Evolutionary conservation across 306 rosid species (phyloP), one percentile per base, ranked within the genome.

Genomic region (Prunus armeniaca): DNA sequence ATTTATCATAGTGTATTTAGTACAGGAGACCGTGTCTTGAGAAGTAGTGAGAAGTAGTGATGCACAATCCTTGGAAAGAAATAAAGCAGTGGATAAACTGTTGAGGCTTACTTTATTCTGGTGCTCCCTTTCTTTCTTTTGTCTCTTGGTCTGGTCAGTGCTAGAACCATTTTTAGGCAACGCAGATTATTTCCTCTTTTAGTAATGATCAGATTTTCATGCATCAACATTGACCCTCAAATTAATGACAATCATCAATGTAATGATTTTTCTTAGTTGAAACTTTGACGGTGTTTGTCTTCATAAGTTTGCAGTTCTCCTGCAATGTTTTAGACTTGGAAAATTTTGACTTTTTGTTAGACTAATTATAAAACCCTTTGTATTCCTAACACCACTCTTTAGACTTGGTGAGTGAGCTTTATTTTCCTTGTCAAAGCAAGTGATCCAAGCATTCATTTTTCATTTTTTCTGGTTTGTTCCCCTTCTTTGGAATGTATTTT

Each of bases 21-120:
- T 57, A 19, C 17, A 5, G 13, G 51, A 43, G 41, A 55, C 9
- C 9, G 34, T 30, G 52, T 47, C 57, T 57, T 1, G 46, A 67
- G 47, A 79, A 67, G 78, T 74, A 25, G 69, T 1, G 46, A 67
- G 47, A 79, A 67, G 78, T 74, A 25, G 69, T 73, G 47, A 2
- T 10, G 25, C 76, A 19, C 58, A 45, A 45, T 43, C 12, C 30
- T 67, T 66, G 17, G 51, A 76, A 72, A 52, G 41, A 76, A 72
- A 52, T 34, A 49, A 22, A 67, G 50, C 67, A 10, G 60, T 43
- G 60, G 73, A 19, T 50, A 45, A 47, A 12, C 63, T 46, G 56
- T 55, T 58, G 57, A 57, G 25, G 12, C 22, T 5, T 30, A 22
- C 51, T 32, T 62, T 70, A 58, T 38, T 20, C 20, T 58, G 19